Evolutionary conservation across 2,329 filamentous ascomycete species (phyloP), one percentile per base, ranked within the genome.

Genomic region (Nemania diffusa): DNA sequence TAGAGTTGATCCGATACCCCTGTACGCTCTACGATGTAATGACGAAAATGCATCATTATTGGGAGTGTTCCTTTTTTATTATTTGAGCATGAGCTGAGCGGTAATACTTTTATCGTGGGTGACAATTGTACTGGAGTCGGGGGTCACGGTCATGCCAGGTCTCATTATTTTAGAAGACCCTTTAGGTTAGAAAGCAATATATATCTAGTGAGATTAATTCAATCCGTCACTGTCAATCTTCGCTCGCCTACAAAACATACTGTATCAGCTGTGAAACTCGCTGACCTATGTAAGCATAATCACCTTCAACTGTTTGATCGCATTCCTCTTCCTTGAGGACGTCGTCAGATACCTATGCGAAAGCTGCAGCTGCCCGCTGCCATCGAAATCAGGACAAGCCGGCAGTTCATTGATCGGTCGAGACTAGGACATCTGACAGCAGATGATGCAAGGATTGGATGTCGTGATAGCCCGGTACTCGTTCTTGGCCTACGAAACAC

Each of bases 1-100:
- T 67, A 44, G 57, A 55, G 57, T 48, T 63, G 48, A 17, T 46
- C 42, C 52, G 50, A 26, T 57, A 44, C 60, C 57, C 42, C 57
- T 69, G 59, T 69, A 68, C n/a, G 44, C 37, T 65, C 57, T 66
- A 71, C 48, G 65, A 69, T 66, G 64, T 66, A 64, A 70, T 64
- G 68, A 66, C 58, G 40, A 24, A 24, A 51, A 66, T 65, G 48
- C 65, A 61, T 58, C 26, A 46, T 60, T 60, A 63, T 63, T 57
- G 34, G 26, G 51, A 57, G 40, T 66, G 50, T 55, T n/a, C n/a
- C n/a, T 20, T 42, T 55, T 48, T 37, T 20, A 46, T n/a, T n/a
- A 17, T 56, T 62, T 55, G 40, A 46, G 42, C 37, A 55, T 44
- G 50, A 65, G 44, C 9, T 24, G 48, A 53, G 57, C 55, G 50